phyloP scores from a whole-genome alignment of 2,329 filamentous ascomycete species.

The Colletotrichum lupini region DNA sequence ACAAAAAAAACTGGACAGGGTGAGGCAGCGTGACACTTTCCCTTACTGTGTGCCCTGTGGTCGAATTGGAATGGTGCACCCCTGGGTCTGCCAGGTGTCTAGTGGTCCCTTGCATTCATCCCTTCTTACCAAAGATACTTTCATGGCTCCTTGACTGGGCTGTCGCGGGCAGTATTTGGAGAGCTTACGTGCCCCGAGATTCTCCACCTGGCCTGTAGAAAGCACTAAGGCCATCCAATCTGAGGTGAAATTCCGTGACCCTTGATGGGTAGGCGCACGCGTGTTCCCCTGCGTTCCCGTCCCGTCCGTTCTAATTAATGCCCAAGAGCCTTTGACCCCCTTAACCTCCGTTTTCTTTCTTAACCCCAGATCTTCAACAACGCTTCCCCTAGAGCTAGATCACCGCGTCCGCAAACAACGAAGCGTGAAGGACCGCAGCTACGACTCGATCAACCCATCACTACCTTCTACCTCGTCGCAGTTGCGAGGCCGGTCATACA shows the following conservation, averaged over 20 bases:
- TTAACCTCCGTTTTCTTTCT: slow-evolving; percentile 9
- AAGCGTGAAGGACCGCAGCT: slow-evolving; percentile 5
- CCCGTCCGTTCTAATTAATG: not conserved
- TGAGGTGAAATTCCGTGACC: slow-evolving; percentile 20
- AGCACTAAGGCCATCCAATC: slow-evolving; percentile 9
- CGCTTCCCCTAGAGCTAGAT: slow-evolving; percentile 3
- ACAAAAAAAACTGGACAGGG: no score
- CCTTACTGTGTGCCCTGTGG: not conserved
- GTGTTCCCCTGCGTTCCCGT: slow-evolving; percentile 33
- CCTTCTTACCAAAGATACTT: not conserved
- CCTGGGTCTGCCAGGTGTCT: not conserved
- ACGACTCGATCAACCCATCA: not conserved
- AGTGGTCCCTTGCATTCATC: slow-evolving; percentile 8
- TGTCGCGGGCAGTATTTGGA: not conserved
- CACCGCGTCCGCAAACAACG: not conserved
- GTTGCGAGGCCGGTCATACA: not conserved
- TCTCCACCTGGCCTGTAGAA: slow-evolving; percentile 13
- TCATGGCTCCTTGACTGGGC: not conserved
- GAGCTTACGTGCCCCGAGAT: slow-evolving; percentile 4
- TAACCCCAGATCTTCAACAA: not conserved
- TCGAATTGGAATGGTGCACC: not conserved
- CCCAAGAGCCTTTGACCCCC: slow-evolving; percentile 21
- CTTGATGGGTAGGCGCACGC: slow-evolving; percentile 35
- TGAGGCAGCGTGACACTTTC: no score
- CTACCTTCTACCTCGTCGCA: not conserved